Base-by-base conservation (phyloP, 805 yeast species). In the Monosporozyma aerobia region DNA sequence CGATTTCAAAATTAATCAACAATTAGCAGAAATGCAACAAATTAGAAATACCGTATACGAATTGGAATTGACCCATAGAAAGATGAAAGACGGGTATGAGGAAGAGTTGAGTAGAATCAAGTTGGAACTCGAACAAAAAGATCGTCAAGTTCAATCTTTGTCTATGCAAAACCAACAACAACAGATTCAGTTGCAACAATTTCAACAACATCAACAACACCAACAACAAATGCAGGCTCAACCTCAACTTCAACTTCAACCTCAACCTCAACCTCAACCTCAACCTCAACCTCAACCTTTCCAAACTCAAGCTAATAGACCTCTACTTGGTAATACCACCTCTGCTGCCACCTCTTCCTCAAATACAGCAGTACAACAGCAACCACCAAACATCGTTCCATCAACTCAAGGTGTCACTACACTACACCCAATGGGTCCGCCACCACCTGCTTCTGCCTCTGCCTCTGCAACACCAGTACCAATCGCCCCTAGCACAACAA, bases 41-140 rank as follows among this genome's bases (percentile, higher is more conserved):
- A 90, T 92, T 55, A 80, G 96, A 62, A 94, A 88, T 64, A 88
- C 96, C 10, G 96, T 92, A 39, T 90, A 84, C 65, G 97, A 92
- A 66, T 78, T 92, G 61, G 97, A 92, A 69, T 79, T 84, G 78
- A 92, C 96, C 35, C 97, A 92, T 73, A 78, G 96, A 60, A 87
- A 87, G 67, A 87, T 92, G 79, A 90, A 90, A 72, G 97, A 92
- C 64, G 90, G 92, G 46, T 92, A 92, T 71, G 97, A 92, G 69
- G 95, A 87, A 64, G 97, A 92, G 71, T 85, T 92, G 53, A 74
- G 81, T 65, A 77, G 94, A 59, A 77, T 92, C 70, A 89, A 90
- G 69, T 82, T 83, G 57, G 96, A 88, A 68, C 76, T 90, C 59
- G 98, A 90, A 63, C 80, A 77, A 63, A 76, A 90, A 62, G 95